Percentiles rank a stretch among this genome's conserved stretches.
Evolutionary conservation across 352 stramenopile species (phyloP).

Genomic region (Phytophthora sansomeana): DNA sequence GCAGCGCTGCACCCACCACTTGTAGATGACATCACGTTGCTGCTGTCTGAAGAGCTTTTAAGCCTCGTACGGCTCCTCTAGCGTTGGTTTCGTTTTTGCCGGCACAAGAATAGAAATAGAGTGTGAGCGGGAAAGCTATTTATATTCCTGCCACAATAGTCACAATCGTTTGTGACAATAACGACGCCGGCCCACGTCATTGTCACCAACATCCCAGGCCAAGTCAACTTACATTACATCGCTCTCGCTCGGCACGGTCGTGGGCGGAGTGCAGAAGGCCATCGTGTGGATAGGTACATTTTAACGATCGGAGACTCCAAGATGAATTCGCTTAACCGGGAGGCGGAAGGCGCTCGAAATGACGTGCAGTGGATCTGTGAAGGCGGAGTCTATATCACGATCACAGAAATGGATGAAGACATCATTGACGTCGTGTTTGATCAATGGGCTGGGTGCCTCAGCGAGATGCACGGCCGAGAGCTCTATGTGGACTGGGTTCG

Average conservation of each 20-base stretch:
- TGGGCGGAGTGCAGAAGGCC: neutral
- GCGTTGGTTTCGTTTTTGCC: too few species aligned
- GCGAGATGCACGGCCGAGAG: constrained; percentile 41
- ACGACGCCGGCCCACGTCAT: neutral
- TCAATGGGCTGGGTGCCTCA: constrained; percentile 38
- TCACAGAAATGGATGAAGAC: constrained; percentile 26
- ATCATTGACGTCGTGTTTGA: constrained; percentile 35
- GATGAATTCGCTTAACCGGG: constrained; percentile 1
- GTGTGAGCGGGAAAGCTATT: too few species aligned
- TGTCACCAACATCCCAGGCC: neutral
- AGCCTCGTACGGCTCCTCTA: too few species aligned
- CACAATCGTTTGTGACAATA: too few species aligned
- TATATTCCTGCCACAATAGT: too few species aligned
- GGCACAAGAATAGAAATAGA: too few species aligned
- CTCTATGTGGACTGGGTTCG: constrained; percentile 49
- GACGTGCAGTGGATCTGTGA: constrained; percentile 25
- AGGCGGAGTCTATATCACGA: constrained; percentile 23
- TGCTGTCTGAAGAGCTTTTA: too few species aligned
- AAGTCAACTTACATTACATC: neutral
- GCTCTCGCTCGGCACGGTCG: neutral
- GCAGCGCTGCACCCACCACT: too few species aligned
- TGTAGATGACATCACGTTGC: too few species aligned
- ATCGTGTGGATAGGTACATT: neutral
- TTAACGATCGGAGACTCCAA: neutral
- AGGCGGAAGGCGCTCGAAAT: neutral